Evolutionary conservation across 2,329 filamentous ascomycete species (phyloP), one percentile per base, ranked within the genome.

Genomic region (Colletotrichum eremochloae): DNA sequence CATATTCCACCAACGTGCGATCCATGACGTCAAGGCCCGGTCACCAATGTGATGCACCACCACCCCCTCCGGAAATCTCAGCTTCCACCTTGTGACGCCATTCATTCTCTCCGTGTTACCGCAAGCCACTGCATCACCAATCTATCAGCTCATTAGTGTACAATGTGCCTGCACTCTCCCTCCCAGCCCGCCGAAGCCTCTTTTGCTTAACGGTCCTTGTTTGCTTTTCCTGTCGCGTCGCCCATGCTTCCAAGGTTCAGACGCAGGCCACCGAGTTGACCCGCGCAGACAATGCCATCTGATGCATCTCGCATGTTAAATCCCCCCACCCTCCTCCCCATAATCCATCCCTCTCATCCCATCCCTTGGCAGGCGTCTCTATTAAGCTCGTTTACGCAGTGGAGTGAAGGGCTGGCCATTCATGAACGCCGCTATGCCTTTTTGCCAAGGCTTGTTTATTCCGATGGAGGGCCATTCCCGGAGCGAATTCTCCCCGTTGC

Each of bases 101-200:
- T 72, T 46, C 20, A n/a, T 46, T 46, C 20, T 14, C 52, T 60
- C 38, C 44, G 56, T 60, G 38, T 63, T 53, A 58, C 63, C 14
- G 50, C 63, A 72, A 63, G 72, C 72, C 72, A 72, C 68, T 68
- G 68, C 68, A 67, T 71, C 68, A 72, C 63, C 69, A 66, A 57
- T 33, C 48, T 48, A 50, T 40, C 24, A 52, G 62, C 2, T 46
- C 46, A 15, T 64, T 46, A 24, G 24, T 24, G 24, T 24, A 42
- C 66, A 40, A 38, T 40, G 20, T 20, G 9, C 36, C 44, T 55
- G 31, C 63, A 42, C 67, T 73, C 40, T 71, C 67, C 29, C 46
- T 55, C 24, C 18, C 44, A 20, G 42, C 31, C 15, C 36, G 52
- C 20, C n/a, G 36, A 61, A 12, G 24, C 29, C 48, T 50, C 29